These are phyloP conservation scores for Solanum ossicruentum DNA, from an alignment of 257 asterid species.

Conservation along the genomic window DNA sequence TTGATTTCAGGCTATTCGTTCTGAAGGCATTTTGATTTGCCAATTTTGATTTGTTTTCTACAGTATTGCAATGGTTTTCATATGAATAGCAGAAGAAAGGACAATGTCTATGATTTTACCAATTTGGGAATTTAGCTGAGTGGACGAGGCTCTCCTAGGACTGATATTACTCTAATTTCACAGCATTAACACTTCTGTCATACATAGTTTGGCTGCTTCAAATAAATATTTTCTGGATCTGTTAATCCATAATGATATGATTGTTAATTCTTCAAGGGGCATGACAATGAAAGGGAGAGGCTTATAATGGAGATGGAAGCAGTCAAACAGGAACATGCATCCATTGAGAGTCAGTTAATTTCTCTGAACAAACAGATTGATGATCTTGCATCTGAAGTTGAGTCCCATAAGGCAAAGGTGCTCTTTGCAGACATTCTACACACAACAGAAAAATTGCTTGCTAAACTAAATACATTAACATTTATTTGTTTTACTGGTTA, in stretches of 20 bases:
- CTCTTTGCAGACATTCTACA: background rate
- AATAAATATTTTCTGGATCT: background rate
- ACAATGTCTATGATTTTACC: background rate
- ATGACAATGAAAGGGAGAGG: slow-evolving; percentile 72
- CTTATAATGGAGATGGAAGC: slow-evolving; percentile 92
- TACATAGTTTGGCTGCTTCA: background rate
- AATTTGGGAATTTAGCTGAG: background rate
- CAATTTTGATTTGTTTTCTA: background rate
- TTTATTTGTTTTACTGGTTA: background rate
- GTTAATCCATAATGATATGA: background rate
- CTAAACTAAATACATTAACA: background rate
- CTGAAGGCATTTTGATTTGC: background rate
- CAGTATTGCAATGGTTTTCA: background rate
- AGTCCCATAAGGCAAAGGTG: slow-evolving; percentile 65
- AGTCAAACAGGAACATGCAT: slow-evolving; percentile 58
- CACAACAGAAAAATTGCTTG: background rate
- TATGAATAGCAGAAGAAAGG: background rate
- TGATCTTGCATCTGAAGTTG: slow-evolving; percentile 44
- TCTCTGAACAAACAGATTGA: slow-evolving; percentile 43
- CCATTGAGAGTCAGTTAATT: slow-evolving; percentile 55
- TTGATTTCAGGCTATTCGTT: background rate
- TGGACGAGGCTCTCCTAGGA: background rate
- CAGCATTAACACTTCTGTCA: background rate
- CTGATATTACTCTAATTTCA: background rate
- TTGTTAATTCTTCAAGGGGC: slow-evolving; percentile 44